Conservation (phyloP, 768 basidiomycete genomes). For the Leccinum truebloodii region DNA sequence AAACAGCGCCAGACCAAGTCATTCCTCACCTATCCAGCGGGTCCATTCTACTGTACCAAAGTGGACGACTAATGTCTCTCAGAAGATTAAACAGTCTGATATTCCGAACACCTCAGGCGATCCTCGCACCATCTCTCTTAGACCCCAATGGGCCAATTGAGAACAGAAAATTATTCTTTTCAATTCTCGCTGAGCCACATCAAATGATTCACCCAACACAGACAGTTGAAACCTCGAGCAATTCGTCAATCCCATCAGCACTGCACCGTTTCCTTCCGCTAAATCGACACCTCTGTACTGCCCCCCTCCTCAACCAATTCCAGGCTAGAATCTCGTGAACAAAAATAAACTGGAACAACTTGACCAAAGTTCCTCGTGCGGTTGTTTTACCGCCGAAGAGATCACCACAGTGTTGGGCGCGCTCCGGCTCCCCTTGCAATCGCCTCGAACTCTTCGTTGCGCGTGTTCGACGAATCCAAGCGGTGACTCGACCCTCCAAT, state of each 20-base stretch:
- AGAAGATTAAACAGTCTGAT: not conserved
- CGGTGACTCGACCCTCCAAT: conserved; percentile 53
- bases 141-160: no score
- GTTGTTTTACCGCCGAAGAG: not conserved
- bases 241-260: no score
- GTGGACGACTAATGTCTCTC: not conserved
- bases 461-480: conserved; percentile 44
- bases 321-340: not conserved
- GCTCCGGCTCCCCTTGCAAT: conserved; percentile 39
- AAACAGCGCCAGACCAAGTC: no score
- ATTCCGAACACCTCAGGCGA: not conserved
- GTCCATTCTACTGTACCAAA: no score
- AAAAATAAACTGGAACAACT: not conserved
- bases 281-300: not conserved
- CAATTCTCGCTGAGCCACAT: no score
- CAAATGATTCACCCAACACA: no score
- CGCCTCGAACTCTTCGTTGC: conserved; percentile 47
- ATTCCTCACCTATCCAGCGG: no score
- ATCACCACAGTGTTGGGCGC: conserved; percentile 19
- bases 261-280: not conserved
- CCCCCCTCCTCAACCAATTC: not conserved
- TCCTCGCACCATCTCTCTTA: no score
- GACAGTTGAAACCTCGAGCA: no score
- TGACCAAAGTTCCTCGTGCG: not conserved
- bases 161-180: no score